Evolutionary conservation across 805 yeast genomes (phyloP), one percentile per base, ranked within the genome.

Genomic region (Wickerhamiella hasegawae): DNA sequence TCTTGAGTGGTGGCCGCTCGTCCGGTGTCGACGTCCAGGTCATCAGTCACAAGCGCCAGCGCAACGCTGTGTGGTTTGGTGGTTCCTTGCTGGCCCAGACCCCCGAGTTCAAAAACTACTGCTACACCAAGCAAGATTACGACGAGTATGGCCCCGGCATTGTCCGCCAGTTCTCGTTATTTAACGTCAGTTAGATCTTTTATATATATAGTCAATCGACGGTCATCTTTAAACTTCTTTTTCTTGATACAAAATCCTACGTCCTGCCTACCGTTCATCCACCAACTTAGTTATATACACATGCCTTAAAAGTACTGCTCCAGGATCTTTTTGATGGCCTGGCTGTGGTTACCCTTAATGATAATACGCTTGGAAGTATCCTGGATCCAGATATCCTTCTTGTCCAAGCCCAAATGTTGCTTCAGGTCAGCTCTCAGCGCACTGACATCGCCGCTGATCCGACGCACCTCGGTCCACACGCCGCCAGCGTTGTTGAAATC

Each of bases 11-110:
- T 27, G 63, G 73, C 12, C 77, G 77, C 37, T 76, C 92, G 18
- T 78, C 92, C 21, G 99, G 99, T 56, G 92, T 90, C 34, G 93
- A 84, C 38, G 99, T 90, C 38, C 92, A 82, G 61, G 99, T 90
- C 42, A 85, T 90, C 45, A 74, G 93, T 20, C 99, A 90, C 63
- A 84, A 87, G 65, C 80, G 90, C 61, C 99, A 90, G 65, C 73
- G 95, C 57, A 83, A 90, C 53, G 99, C 99, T 3, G 99, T 90
- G 40, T 90, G 99, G 99, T 90, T 87, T 55, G 99, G 99, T 48
- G 99, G 99, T 46, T 80, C 94, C 16, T 64, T 90, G 47, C 68
- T 90, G 54, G 97, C 99, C 1, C 97, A 87, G 63, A 90, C 99
- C 9, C 75, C 93, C 17, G 98, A 90, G 61, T 90, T 90, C 63